phyloP scores from a whole-genome alignment of 352 stramenopile species.

The Pythium chondricola region DNA sequence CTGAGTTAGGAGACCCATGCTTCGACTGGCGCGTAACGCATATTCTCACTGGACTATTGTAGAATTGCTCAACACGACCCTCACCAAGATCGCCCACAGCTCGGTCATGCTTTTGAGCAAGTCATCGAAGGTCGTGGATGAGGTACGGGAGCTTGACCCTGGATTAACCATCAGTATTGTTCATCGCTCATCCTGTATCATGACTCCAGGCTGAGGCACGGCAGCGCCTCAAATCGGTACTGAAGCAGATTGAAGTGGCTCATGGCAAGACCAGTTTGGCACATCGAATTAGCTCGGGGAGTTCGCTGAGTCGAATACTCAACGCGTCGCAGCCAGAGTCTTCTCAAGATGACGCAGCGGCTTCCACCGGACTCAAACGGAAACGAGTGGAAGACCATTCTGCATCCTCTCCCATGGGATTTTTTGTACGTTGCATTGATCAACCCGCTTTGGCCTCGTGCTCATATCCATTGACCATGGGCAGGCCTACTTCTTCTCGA shows the following conservation, averaged over 20 bases:
- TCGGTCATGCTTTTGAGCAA: slow-evolving; percentile 47
- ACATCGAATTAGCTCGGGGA: slow-evolving; percentile 3
- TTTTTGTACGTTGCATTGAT: slow-evolving; percentile 23
- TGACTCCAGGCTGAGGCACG: slow-evolving; percentile 15
- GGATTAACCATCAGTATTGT: background rate
- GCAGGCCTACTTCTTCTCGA: slow-evolving; percentile 37
- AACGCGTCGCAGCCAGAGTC: slow-evolving; percentile 4
- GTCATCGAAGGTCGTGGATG: slow-evolving; percentile 29
- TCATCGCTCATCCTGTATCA: too few species aligned
- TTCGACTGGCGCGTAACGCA: background rate
- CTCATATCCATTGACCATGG: too few species aligned
- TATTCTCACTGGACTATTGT: background rate
- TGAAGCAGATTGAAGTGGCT: slow-evolving; percentile 7
- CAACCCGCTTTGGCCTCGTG: too few species aligned
- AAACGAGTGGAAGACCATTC: slow-evolving; percentile 16
- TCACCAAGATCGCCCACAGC: slow-evolving; percentile 54
- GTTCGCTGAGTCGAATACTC: slow-evolving; percentile 12
- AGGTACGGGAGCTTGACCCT: slow-evolving; percentile 19
- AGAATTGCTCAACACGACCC: slow-evolving; percentile 71
- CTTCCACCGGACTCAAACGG: slow-evolving; percentile 20
- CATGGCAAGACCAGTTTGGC: background rate
- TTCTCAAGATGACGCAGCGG: background rate
- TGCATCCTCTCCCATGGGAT: slow-evolving; percentile 5
- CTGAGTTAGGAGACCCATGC: background rate
- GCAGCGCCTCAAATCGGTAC: slow-evolving; percentile 11